Evolutionary conservation across 192 early-diverging fungal genomes (phyloP), one percentile per base, ranked within the genome.

Genomic region (Backusella sp.): DNA sequence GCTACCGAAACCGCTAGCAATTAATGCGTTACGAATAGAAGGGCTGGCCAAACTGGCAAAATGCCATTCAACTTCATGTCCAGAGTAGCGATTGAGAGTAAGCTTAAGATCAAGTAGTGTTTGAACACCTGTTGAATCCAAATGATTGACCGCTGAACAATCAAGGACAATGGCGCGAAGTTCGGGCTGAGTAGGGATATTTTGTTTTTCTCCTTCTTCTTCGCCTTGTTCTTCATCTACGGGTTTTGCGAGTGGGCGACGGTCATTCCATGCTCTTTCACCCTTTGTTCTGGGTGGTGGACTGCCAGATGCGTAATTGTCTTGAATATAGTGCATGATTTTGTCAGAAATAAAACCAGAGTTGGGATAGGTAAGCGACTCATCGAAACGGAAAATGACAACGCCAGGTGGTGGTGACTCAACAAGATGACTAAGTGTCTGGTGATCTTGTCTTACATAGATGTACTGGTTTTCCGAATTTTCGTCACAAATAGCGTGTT

Each of bases 301-400:
- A 4, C 52, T 65, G 15, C 78, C 78, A 42, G 68, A 53, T 21
- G 35, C 28, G 56, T 44, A 74, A 44, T 67, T 62, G 3, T 70
- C 68, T 66, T 70, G 67, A 17, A 75, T 67, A 30, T 80, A 80
- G 3, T 80, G 21, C 62, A 80, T 68, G 15, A 80, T 76, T 39
- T 76, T 80, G 26, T 80, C 78, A 11, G 73, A 71, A 42, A 80
- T 74, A 53, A 70, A 80, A 19, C 74, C 52, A 19, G 77, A 66
- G 41, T 79, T 79, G 32, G 77, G 77, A 62, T 79, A 79, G 8
- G 77, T 79, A 14, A 79, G 37, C 19, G 77, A 73, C 23, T 79
- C 77, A 35, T 79, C 77, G 14, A 79, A 73, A 4, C 77, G 77
- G 66, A 74, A 79, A 17, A 73, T 74, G 37, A 79, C 69, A n/a